phyloP scores from a whole-genome alignment of 257 asterid species.

The Coffea canephora region DNA sequence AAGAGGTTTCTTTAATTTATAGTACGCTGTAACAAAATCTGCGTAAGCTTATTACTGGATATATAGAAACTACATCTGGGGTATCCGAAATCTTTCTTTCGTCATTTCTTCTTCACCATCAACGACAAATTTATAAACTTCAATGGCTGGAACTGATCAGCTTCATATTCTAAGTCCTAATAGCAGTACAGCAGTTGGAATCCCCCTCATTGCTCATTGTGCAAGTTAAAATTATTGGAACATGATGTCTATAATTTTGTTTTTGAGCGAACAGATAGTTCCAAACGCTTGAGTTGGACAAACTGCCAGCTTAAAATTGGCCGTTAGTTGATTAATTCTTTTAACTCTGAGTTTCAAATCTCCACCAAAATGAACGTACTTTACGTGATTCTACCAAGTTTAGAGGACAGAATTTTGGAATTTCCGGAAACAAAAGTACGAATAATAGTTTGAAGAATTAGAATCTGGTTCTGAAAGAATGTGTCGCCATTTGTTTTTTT shows the following conservation, averaged over 20 bases:
- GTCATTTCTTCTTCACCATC: neutral
- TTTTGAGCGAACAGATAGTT: neutral
- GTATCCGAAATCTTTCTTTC: neutral
- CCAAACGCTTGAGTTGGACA: neutral
- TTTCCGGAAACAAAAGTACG: constrained; percentile 5
- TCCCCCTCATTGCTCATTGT: neutral
- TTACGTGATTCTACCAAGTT: constrained; percentile 10
- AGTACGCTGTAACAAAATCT: neutral
- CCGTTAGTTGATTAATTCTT: neutral
- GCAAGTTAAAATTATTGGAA: neutral
- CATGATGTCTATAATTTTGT: no score
- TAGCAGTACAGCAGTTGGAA: constrained; percentile 12
- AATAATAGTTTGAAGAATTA: neutral
- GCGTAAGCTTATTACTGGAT: neutral
- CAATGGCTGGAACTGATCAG: neutral
- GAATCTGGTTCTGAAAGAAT: constrained; percentile 26
- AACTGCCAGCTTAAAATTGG: neutral
- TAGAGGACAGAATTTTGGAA: constrained; percentile 7
- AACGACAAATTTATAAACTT: neutral
- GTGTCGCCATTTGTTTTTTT: no score
- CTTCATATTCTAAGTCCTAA: neutral
- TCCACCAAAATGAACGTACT: neutral
- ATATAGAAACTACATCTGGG: neutral
- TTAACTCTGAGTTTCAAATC: neutral
- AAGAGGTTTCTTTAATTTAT: neutral